Base-by-base conservation (phyloP, 345 rosid genomes). In the Eucalyptus marginata region DNA sequence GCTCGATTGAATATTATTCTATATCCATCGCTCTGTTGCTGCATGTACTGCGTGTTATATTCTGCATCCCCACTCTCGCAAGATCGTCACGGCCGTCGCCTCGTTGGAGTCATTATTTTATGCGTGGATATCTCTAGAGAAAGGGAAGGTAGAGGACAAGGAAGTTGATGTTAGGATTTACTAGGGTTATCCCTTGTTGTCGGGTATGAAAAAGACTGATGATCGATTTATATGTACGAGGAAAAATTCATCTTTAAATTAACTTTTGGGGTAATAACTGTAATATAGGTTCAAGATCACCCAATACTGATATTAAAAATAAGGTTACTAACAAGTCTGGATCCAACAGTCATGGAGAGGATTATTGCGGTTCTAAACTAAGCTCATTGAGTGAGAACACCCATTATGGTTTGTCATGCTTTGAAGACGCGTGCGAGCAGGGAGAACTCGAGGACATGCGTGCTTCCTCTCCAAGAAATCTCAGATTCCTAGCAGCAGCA, bases 271-370 rank as follows among this genome's bases (percentile, higher is more conserved):
- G 1, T 52, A 52, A n/a, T n/a, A n/a, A n/a, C n/a, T n/a, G n/a
- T n/a, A n/a, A 7, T 8, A 8, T 0, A 52, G 25, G 4, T 2
- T 52, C 10, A 52, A 52, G 5, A 20, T 20, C 58, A 52, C 58
- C 4, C 10, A 52, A 18, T 20, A 52, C 25, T 52, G 1, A 1
- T 7, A 52, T 18, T 18, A 52, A 52, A 52, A 22, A 52, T 52
- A 4, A 7, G 0, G 58, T 52, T 52, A 52, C 1, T 9, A 52
- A 52, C 1, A 52, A 18, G 22, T 52, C 0, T 52, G 4, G 0
- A 52, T 52, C 24, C 58, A 52, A 52, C 3, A 18, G 2, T 52
- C 0, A 2, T 52, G 25, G 10, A 7, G 10, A 52, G 25, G 1
- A 52, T 20, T 52, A 0, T 52, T 52, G 58, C 8, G 10, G 25